These are phyloP conservation scores for Colletotrichum agaves DNA, from an alignment of 2,329 filamentous ascomycete genomes.

Conservation along the genomic window DNA sequence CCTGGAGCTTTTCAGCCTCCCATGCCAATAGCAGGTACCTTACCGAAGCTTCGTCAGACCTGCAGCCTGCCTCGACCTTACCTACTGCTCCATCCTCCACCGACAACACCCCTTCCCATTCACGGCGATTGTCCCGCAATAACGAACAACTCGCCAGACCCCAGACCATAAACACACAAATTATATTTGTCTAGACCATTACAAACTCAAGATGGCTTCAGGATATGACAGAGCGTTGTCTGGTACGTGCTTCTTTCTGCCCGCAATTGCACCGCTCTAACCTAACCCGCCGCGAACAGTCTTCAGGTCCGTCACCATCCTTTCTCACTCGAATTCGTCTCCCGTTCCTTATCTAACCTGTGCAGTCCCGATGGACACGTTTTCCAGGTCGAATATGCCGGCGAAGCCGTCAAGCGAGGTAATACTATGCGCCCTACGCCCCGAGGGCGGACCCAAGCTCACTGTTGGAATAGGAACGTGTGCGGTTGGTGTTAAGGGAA, in stretches of 20 bases:
- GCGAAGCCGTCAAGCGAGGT: conserved; percentile 99
- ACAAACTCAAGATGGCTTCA: conserved; percentile 74
- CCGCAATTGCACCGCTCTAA: conserved; percentile 40
- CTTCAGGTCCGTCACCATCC: conserved; percentile 73
- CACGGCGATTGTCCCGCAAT: conserved; percentile 31
- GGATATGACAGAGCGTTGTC: conserved; percentile 99
- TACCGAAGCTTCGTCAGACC: conserved; percentile 45
- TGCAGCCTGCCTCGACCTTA: conserved; percentile 42
- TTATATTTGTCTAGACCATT: conserved; percentile 29
- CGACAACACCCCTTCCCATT: conserved; percentile 30
- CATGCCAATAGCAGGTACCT: conserved; percentile 36
- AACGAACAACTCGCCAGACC: conserved; percentile 11
- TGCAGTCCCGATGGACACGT: conserved; percentile 97
- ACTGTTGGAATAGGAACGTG: conserved; percentile 77
- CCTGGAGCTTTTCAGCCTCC: conserved; percentile 39
- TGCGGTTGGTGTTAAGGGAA: conserved; percentile 96
- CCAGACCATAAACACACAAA: conserved; percentile 1
- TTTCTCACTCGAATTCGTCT: conserved; percentile 30
- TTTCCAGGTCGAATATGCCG: conserved; percentile 99
- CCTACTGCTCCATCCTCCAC: conserved; percentile 35
- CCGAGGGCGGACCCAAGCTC: conserved; percentile 40
- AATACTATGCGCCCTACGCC: conserved; percentile 42
- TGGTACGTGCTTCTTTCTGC: conserved; percentile 70
- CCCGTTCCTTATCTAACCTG: conserved; percentile 54
- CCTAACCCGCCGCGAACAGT: conserved; percentile 69